Evolutionary conservation across 768 basidiomycete species (phyloP).

Genomic region (Serendipita sp.): DNA sequence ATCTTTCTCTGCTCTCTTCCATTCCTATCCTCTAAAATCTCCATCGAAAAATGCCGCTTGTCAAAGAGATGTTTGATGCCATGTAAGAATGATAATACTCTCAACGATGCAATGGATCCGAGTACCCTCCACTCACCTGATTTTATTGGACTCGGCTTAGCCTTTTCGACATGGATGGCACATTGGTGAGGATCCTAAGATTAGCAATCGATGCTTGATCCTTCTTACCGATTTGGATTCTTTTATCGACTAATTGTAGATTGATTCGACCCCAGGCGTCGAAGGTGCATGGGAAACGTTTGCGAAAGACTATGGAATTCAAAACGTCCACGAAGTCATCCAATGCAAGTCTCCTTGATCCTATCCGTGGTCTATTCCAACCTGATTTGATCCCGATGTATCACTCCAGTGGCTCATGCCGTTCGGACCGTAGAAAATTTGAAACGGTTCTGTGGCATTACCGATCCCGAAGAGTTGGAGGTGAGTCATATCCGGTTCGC

Average conservation of each 20-base stretch:
- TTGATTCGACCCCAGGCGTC: conserved; percentile 79
- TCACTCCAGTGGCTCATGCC: conserved; percentile 47
- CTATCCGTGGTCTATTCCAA: too few relatives aligned
- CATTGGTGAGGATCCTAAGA: conserved; percentile 11
- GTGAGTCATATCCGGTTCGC: conserved; percentile 23
- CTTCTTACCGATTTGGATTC: conserved; percentile 8
- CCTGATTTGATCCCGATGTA: too few relatives aligned
- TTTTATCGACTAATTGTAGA: conserved; percentile 30
- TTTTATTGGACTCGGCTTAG: not conserved
- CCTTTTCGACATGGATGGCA: conserved; percentile 22
- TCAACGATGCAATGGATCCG: too few relatives aligned
- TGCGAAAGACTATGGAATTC: conserved; percentile 43
- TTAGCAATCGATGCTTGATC: not conserved
- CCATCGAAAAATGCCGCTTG: not conserved
- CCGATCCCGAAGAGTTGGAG: conserved; percentile 38
- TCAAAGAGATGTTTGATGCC: conserved; percentile 5
- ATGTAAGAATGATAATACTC: not conserved
- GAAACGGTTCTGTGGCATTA: conserved; percentile 47
- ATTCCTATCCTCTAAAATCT: not conserved
- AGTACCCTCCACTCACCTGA: too few relatives aligned
- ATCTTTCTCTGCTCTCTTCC: too few relatives aligned
- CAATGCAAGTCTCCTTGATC: conserved; percentile 23
- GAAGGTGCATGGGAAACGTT: conserved; percentile 61
- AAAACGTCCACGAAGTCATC: conserved; percentile 29
- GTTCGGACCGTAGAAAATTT: conserved; percentile 63